phyloP scores from a whole-genome alignment of 192 early-diverging fungal genomes.

The Powellomyces hirtus region DNA sequence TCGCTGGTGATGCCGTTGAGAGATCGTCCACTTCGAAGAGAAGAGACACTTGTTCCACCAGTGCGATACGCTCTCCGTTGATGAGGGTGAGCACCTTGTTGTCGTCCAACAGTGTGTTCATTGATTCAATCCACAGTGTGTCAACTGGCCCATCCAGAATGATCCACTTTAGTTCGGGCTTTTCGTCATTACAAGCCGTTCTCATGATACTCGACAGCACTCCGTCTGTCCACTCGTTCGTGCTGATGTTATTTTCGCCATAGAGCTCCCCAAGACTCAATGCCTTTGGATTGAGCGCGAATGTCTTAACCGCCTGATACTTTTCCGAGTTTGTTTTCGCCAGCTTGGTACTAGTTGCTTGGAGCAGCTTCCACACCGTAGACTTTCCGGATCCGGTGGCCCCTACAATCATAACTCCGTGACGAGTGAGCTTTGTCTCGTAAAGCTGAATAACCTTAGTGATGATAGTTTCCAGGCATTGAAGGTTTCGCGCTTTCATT shows the following conservation, averaged over 20 bases:
- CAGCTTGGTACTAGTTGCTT: constrained; percentile 41
- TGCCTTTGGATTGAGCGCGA: constrained; percentile 54
- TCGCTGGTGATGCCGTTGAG: constrained; percentile 60
- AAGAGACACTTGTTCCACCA: constrained; percentile 56
- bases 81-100: constrained; percentile 62
- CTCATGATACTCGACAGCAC: constrained; percentile 57
- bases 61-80: constrained; percentile 60
- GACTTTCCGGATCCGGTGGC: constrained; percentile 56
- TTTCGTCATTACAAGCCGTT: constrained; percentile 49
- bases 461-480: constrained; percentile 40
- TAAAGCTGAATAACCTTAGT: constrained; percentile 57
- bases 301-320: constrained; percentile 47
- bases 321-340: constrained; percentile 40
- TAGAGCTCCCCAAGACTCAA: constrained; percentile 56
- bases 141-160: constrained; percentile 63
- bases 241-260: constrained; percentile 54
- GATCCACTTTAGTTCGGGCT: constrained; percentile 62
- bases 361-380: constrained; percentile 53
- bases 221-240: constrained; percentile 63
- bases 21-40: constrained; percentile 61
- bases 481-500: constrained; percentile 44
- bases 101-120: constrained; percentile 64
- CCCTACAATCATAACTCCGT: constrained; percentile 66
- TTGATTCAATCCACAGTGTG: constrained; percentile 63
- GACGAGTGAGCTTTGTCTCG: constrained; percentile 53